Conservation (phyloP, 495 filamentous ascomycete genomes). For the Tuber brumale region DNA sequence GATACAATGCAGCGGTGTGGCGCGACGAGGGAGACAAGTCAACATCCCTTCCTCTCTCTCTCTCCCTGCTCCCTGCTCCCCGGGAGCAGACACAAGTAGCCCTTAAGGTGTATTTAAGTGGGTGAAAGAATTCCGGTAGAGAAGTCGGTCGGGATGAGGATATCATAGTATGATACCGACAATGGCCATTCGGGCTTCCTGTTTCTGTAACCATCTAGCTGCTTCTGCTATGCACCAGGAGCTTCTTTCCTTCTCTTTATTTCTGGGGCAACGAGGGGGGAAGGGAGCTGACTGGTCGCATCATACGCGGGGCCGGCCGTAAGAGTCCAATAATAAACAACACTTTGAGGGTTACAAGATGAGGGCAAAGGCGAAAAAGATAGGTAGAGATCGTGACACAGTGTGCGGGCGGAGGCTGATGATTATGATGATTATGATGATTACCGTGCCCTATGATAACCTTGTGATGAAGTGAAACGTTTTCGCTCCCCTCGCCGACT, state of each 20-base stretch:
- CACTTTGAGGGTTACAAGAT: not conserved
- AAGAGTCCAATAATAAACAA: not conserved
- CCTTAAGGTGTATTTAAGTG: constrained; percentile 24
- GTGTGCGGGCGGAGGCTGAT: not conserved
- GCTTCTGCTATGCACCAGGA: constrained; percentile 17
- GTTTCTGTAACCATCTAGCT: constrained; percentile 23
- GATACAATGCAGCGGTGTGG: constrained; percentile 28
- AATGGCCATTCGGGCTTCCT: constrained; percentile 23
- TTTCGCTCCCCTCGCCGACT: not conserved
- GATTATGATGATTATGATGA: not conserved
- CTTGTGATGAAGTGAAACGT: not conserved
- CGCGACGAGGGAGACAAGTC: constrained; percentile 28
- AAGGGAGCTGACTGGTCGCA: constrained; percentile 22
- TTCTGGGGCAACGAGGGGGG: constrained; percentile 19
- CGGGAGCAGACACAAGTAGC: constrained; percentile 19
- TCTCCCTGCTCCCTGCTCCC: constrained; percentile 8
- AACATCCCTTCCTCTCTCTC: not conserved
- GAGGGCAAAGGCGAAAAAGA: not conserved
- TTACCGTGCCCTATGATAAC: not conserved
- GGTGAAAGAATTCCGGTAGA: constrained; percentile 14
- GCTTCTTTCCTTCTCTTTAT: constrained; percentile 8
- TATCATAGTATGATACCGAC: constrained; percentile 5
- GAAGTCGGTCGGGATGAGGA: constrained; percentile 20
- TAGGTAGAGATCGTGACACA: not conserved
- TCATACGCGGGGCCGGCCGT: constrained; percentile 20